A percentile compares a stretch with the other conserved stretches of the same genome.
phyloP scores from a whole-genome alignment of 768 basidiomycete species.

The Amyloporia xantha region DNA sequence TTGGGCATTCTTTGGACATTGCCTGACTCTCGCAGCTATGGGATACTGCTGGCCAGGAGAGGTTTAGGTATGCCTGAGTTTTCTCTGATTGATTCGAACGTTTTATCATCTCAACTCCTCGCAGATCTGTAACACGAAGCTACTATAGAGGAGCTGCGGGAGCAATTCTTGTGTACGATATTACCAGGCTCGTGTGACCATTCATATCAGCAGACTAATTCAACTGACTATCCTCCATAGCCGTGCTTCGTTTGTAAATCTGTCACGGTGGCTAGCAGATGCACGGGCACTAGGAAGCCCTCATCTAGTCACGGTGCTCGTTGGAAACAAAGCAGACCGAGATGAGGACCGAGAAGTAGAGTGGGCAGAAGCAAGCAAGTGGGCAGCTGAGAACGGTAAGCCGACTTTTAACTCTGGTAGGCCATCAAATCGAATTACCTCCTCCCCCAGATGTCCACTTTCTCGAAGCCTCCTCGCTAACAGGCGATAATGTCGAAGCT shows the following conservation, averaged over 20 bases:
- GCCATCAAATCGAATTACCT: too few species aligned
- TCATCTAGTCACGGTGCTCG: slow-evolving; percentile 81
- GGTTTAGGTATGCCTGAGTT: slow-evolving; percentile 62
- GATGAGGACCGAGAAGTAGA: slow-evolving; percentile 95
- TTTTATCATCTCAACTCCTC: slow-evolving; percentile 11
- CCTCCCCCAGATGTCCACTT: slow-evolving; percentile 94
- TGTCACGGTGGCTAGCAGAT: slow-evolving; percentile 89
- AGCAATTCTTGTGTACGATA: slow-evolving; percentile 89
- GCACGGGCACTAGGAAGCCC: slow-evolving; percentile 90
- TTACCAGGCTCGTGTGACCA: slow-evolving; percentile 60
- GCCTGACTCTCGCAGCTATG: slow-evolving; percentile 56
- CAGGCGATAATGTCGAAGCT: slow-evolving; percentile 90
- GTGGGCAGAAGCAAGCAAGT: slow-evolving; percentile 89
- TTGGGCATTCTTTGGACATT: not conserved
- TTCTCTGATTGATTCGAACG: slow-evolving; percentile 6
- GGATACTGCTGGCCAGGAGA: slow-evolving; percentile 97
- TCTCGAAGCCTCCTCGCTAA: slow-evolving; percentile 86
- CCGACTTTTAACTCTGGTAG: too few species aligned
- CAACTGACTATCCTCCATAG: slow-evolving; percentile 34
- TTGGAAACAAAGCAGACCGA: slow-evolving; percentile 93
- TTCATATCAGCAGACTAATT: slow-evolving; percentile 7
- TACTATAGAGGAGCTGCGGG: slow-evolving; percentile 95
- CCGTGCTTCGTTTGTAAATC: slow-evolving; percentile 78
- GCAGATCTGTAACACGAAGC: slow-evolving; percentile 84
- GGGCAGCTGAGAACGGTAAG: slow-evolving; percentile 93